Evolutionary conservation across 371 early-diverging fungal genomes (phyloP), one percentile per base, ranked within the genome.

Genomic region (Rhizomucor miehei): DNA sequence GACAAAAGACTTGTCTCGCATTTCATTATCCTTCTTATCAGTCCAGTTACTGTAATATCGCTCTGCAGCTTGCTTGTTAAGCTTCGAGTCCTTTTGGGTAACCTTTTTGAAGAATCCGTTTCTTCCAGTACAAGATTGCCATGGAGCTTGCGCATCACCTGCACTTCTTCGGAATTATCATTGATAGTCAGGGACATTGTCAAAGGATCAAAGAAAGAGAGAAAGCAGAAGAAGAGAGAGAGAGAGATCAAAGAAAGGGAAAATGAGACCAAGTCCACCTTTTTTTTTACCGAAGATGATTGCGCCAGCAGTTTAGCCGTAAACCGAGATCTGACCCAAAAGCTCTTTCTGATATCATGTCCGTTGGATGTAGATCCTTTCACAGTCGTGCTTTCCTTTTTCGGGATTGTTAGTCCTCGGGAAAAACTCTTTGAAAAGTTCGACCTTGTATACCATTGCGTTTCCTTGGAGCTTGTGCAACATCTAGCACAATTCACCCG

Each of bases 71-170:
- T 71, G 58, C 50, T 73, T 75, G 54, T 81, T 77, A 37, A 82
- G 63, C 23, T 55, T 51, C 25, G 75, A 72, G 64, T 82, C 65
- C 66, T 82, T 82, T 48, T 77, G 70, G 25, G 64, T 64, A 3
- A 82, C 61, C 37, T 73, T 73, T 48, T 63, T 64, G 44, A 73
- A 62, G 53, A 73, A 65, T 20, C 70, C 73, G 25, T 48, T 51
- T 73, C 70, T 47, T 73, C 70, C 8, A 67, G 54, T 10, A 60
- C 52, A 23, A 73, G 54, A 38, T 63, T 48, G 21, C 73, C 73
- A 60, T 73, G 73, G 25, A 69, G 59, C 51, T 69, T 55, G 11
- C 67, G 65, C 73, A 73, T 73, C 24, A 60, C 40, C 44, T 63
- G 54, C 14, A 62, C 52, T 36, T 69, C 69, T 44, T 73, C 73